Evolutionary conservation across 2,329 filamentous ascomycete genomes (phyloP).

Genomic region (Harringtonia aguacate): DNA sequence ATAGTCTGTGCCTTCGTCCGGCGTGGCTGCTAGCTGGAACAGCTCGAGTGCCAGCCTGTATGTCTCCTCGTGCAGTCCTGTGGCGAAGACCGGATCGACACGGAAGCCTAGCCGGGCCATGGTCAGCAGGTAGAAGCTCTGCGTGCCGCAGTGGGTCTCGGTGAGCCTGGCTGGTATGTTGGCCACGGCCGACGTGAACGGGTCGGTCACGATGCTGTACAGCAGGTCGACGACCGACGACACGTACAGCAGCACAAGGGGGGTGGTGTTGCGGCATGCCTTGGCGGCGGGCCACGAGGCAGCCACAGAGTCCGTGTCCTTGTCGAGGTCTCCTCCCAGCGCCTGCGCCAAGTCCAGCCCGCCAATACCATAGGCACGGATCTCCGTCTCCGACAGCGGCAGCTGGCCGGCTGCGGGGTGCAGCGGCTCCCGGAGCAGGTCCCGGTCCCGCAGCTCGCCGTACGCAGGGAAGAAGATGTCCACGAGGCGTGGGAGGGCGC

Average conservation of each 20-base stretch:
- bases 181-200: constrained; percentile 29
- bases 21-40: constrained; percentile 69
- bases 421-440: constrained; percentile 6
- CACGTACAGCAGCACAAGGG: constrained; percentile 33
- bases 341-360: constrained; percentile 7
- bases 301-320: neutral
- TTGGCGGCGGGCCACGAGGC: too few relatives aligned
- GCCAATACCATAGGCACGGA: constrained; percentile 10
- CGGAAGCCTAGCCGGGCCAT: constrained; percentile 72
- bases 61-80: constrained; percentile 41
- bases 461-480: constrained; percentile 9
- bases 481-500: constrained; percentile 64
- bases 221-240: constrained; percentile 37
- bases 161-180: constrained; percentile 64
- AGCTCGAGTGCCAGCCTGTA: constrained; percentile 76
- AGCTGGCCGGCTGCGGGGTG: neutral
- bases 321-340: neutral
- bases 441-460: constrained; percentile 7
- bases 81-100: constrained; percentile 57
- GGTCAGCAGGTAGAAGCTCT: constrained; percentile 66
- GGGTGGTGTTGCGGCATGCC: constrained; percentile 1
- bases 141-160: constrained; percentile 58
- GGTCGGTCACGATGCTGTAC: constrained; percentile 40
- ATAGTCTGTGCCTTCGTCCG: constrained; percentile 46
- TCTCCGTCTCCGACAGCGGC: neutral